Evolutionary conservation across 371 early-diverging fungal species (phyloP).

Genomic region (Parasitella parasitica): DNA sequence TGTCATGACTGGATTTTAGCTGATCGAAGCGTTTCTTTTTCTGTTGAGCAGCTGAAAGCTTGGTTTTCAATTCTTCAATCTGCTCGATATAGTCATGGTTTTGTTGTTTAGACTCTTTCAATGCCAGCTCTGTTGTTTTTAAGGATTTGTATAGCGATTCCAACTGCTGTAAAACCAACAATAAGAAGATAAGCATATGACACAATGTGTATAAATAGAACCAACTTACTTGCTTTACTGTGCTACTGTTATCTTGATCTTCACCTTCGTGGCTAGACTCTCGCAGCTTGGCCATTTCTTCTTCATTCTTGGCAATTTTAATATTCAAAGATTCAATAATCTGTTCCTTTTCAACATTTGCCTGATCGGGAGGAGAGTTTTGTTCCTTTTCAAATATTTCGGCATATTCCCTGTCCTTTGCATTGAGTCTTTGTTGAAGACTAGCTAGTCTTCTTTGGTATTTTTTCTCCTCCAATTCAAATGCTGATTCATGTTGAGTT

Average conservation of each 20-base stretch:
- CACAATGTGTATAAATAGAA: background rate
- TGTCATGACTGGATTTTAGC: slow-evolving; percentile 1
- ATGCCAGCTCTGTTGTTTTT: background rate
- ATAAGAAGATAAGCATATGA: background rate
- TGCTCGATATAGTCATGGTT: background rate
- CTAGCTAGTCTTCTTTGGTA: slow-evolving; percentile 25
- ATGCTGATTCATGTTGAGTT: slow-evolving; percentile 17
- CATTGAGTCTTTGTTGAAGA: slow-evolving; percentile 31
- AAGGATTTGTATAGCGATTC: background rate
- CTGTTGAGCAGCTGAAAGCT: background rate
- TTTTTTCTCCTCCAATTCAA: slow-evolving; percentile 33
- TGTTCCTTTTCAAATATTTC: slow-evolving; percentile 13
- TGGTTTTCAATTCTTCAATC: background rate
- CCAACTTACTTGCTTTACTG: background rate
- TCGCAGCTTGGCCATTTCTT: slow-evolving; percentile 1
- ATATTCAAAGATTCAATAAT: slow-evolving; percentile 13
- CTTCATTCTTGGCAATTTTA: slow-evolving; percentile 14
- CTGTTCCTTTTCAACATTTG: slow-evolving; percentile 12
- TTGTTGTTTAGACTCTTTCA: background rate
- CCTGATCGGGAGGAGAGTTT: background rate
- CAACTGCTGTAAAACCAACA: background rate
- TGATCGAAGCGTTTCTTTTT: slow-evolving; percentile 16
- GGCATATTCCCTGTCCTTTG: slow-evolving; percentile 28
- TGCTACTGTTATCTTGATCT: background rate
- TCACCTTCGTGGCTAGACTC: background rate